Conservation (phyloP, 495 filamentous ascomycete species). For the Hypoxylon perforatum region DNA sequence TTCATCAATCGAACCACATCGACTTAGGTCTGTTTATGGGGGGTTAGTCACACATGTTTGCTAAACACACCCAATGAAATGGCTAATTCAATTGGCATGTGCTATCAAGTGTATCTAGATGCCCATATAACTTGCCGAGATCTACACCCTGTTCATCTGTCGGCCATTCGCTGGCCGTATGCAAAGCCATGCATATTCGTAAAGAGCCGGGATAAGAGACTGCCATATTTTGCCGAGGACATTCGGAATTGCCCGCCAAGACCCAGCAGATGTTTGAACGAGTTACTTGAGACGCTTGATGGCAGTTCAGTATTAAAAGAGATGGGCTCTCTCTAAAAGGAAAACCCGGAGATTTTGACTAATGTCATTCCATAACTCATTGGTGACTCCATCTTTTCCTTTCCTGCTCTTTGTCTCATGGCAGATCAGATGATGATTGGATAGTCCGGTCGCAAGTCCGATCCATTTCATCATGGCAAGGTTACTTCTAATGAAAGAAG, state of each 20-base stretch:
- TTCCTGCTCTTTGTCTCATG: neutral
- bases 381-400: neutral
- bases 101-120: constrained; percentile 11
- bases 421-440: neutral
- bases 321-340: neutral
- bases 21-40: neutral
- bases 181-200: constrained; percentile 21
- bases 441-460: neutral
- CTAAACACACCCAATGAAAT: constrained; percentile 15
- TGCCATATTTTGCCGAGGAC: constrained; percentile 39
- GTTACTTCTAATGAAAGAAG: neutral
- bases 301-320: constrained; percentile 7
- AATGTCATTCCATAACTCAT: neutral
- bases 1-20: neutral
- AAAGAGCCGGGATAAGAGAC: constrained; percentile 16
- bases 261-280: neutral
- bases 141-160: constrained; percentile 4
- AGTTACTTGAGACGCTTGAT: constrained; percentile 8
- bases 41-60: neutral
- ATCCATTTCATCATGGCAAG: neutral
- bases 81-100: neutral
- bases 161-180: constrained; percentile 12
- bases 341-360: neutral
- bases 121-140: neutral
- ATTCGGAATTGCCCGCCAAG: constrained; percentile 30